Conservation (phyloP, 257 asterid species). For the Solanum piurae region DNA sequence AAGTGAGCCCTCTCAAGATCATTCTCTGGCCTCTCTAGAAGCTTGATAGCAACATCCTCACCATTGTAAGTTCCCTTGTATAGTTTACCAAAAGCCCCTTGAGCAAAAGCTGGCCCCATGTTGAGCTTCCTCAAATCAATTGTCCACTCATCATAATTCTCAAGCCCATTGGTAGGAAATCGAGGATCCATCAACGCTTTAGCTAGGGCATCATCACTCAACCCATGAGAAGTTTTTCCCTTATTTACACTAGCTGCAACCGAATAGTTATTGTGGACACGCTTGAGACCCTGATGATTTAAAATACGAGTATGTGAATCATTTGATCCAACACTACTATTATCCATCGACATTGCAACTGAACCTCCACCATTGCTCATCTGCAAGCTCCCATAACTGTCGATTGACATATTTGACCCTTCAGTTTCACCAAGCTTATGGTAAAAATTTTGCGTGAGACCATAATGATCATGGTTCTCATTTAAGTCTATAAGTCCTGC, state of each 20-base stretch:
- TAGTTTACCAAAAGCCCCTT: constrained; percentile 97
- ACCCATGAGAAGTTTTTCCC: constrained; percentile 54
- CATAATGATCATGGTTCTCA: constrained; percentile 65
- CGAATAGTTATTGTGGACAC: constrained; percentile 58
- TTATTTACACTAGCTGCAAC: constrained; percentile 74
- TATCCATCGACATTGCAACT: constrained; percentile 82
- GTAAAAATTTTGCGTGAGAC: constrained; percentile 42
- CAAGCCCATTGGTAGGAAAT: constrained; percentile 81
- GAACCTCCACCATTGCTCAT: constrained; percentile 92
- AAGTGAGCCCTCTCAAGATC: constrained; percentile 70
- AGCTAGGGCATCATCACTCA: constrained; percentile 82
- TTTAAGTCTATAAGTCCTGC: constrained; percentile 66
- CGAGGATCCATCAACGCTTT: constrained; percentile 86
- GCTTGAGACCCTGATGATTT: constrained; percentile 85
- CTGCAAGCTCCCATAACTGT: constrained; percentile 82
- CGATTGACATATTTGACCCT: constrained; percentile 79
- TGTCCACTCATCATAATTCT: constrained; percentile 83
- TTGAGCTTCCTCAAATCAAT: constrained; percentile 87
- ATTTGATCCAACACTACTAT: constrained; percentile 86
- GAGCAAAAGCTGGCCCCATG: constrained; percentile 98
- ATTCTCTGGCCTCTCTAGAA: constrained; percentile 83
- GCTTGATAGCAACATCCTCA: constrained; percentile 93
- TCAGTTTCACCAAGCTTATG: constrained; percentile 17
- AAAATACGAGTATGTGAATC: constrained; percentile 78
- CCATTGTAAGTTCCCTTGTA: constrained; percentile 85